Evolutionary conservation across 768 basidiomycete species (phyloP).

Genomic region (Rhodotorula diobovata): DNA sequence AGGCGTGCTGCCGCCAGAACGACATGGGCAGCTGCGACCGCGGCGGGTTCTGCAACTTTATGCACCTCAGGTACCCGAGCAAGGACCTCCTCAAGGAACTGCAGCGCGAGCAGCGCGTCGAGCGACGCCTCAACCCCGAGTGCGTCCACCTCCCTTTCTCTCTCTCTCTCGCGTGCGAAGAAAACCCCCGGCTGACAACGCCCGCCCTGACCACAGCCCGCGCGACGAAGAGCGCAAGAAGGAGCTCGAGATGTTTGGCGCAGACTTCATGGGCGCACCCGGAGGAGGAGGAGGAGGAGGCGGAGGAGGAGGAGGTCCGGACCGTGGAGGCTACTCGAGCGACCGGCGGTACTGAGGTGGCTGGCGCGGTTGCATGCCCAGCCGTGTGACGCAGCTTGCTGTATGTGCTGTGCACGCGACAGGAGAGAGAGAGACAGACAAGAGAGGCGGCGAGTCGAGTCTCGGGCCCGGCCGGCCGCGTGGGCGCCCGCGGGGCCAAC

Average conservation of each 20-base stretch:
- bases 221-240: conserved; percentile 40
- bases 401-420: no score
- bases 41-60: conserved; percentile 95
- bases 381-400: no score
- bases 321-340: neutral
- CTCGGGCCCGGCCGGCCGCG: no score
- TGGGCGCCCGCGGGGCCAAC: no score
- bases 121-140: conserved; percentile 29
- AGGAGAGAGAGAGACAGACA: no score
- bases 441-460: no score
- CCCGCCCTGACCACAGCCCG: conserved; percentile 4
- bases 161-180: no score
- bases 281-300: conserved; percentile 4
- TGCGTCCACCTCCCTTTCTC: neutral
- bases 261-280: conserved; percentile 6
- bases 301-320: neutral
- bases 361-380: no score
- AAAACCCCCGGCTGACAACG: no score
- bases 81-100: conserved; percentile 36
- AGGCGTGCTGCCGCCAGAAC: conserved; percentile 97
- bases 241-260: conserved; percentile 39
- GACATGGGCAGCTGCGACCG: conserved; percentile 98
- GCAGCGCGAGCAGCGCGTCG: conserved; percentile 37
- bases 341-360: neutral
- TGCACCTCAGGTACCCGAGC: conserved; percentile 47